Conservation (phyloP, 2,329 filamentous ascomycete species). For the Monosporascus sp. region DNA sequence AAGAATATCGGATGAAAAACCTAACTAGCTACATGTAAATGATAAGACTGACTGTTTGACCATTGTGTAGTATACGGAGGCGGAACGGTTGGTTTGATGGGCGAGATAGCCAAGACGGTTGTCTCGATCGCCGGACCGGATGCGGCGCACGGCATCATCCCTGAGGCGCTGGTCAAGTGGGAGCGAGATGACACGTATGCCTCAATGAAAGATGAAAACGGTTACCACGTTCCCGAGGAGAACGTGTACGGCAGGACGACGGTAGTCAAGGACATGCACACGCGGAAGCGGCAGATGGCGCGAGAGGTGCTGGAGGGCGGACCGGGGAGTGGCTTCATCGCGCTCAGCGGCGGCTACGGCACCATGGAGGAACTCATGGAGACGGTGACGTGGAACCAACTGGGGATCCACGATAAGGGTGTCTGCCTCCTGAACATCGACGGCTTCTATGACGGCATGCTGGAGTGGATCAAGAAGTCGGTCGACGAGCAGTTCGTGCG, state of each 20-base stretch:
- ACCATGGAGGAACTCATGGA: slow-evolving; percentile 96
- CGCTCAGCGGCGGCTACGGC: slow-evolving; percentile 79
- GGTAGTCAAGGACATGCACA: slow-evolving; percentile 93
- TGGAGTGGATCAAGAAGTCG: slow-evolving; percentile 74
- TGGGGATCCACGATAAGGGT: slow-evolving; percentile 80
- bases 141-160: slow-evolving; percentile 90
- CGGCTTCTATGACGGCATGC: slow-evolving; percentile 85
- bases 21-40: neutral
- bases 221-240: slow-evolving; percentile 58
- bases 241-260: slow-evolving; percentile 74
- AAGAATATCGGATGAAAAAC: neutral
- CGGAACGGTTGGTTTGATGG: slow-evolving; percentile 93
- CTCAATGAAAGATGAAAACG: slow-evolving; percentile 35
- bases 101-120: slow-evolving; percentile 81
- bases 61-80: slow-evolving; percentile 72
- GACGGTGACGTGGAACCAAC: slow-evolving; percentile 88
- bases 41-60: neutral
- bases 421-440: slow-evolving; percentile 82
- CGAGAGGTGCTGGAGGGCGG: slow-evolving; percentile 76
- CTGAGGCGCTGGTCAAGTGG: slow-evolving; percentile 72
- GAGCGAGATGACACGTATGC: slow-evolving; percentile 61
- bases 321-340: slow-evolving; percentile 81
- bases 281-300: slow-evolving; percentile 91
- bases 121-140: slow-evolving; percentile 75
- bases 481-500: slow-evolving; percentile 74